Conservation (phyloP, 257 asterid genomes). For the Oldenlandia corymbosa region DNA sequence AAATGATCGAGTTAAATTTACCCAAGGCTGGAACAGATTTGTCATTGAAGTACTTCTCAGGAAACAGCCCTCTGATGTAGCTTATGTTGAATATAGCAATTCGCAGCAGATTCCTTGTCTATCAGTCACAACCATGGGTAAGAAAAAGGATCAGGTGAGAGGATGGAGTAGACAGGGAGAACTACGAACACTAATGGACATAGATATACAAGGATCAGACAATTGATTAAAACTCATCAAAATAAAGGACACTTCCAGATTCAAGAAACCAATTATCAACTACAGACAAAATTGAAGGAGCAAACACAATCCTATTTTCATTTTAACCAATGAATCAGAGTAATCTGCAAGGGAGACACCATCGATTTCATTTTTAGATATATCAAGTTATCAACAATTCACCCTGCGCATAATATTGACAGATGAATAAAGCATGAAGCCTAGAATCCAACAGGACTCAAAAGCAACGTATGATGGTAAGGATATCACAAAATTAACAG, state of each 20-base stretch:
- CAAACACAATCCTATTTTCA: not conserved
- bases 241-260: not conserved
- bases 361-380: not conserved
- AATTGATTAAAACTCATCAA: not conserved
- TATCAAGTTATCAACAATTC: no score
- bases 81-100: constrained; percentile 96
- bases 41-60: constrained; percentile 87
- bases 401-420: no score
- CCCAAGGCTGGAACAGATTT: constrained; percentile 94
- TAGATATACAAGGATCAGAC: not conserved
- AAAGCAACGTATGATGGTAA: not conserved
- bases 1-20: constrained; percentile 17
- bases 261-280: not conserved
- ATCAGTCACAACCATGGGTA: constrained; percentile 10
- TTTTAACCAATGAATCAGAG: not conserved
- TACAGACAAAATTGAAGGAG: not conserved
- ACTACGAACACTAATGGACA: not conserved
- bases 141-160: not conserved
- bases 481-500: not conserved
- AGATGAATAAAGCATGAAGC: no score
- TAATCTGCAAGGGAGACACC: not conserved
- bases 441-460: not conserved
- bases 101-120: constrained; percentile 91
- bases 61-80: constrained; percentile 93
- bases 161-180: not conserved